Evolutionary conservation across 129 eudicot genomes (phyloP), one percentile per base, ranked within the genome.

Genomic region (Smallanthus sonchifolius): DNA sequence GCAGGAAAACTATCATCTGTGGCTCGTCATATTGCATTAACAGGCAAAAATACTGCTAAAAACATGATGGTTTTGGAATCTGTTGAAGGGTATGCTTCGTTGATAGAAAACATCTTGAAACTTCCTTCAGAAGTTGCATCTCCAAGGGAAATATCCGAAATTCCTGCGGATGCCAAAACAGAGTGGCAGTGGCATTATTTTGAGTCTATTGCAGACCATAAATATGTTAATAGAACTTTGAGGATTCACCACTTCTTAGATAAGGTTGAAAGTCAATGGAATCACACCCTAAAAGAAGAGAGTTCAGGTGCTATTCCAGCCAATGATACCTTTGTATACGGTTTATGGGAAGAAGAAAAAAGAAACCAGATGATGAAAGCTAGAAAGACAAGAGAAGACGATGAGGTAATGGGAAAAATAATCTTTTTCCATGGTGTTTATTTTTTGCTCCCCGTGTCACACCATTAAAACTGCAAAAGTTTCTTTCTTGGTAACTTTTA

Each of bases 301-400:
- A 77, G 75, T 42, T 49, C 87, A 48, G 72, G 65, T 68, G 47
- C 60, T 77, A 28, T 67, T 37, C 35, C 59, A 52, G 76, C 70
- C 10, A 73, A 79, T 20, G 86, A 83, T 77, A 59, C 80, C 3
- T 94, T 90, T 79, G 42, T 85, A 42, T 88, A 88, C 52, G 37
- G 78, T 63, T 86, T 94, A 54, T 94, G 97, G 96, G 96, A 94
- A 77, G 96, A 94, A 74, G 91, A 94, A 70, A 91, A 81, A 72
- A 15, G 70, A 59, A 57, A 62, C 56, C 86, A 80, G 79, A 75
- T 82, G 16, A 77, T 76, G 71, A 69, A 59, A 55, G 66, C 57
- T 61, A 88, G 78, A 77, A 94, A 83, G 77, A 75, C 77, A 70
- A 88, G 91, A 77, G 97, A 94, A 84, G 97, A 88, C 8, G 94